Conservation (phyloP, 179 eudicot species). For the Vitellaria paradoxa region DNA sequence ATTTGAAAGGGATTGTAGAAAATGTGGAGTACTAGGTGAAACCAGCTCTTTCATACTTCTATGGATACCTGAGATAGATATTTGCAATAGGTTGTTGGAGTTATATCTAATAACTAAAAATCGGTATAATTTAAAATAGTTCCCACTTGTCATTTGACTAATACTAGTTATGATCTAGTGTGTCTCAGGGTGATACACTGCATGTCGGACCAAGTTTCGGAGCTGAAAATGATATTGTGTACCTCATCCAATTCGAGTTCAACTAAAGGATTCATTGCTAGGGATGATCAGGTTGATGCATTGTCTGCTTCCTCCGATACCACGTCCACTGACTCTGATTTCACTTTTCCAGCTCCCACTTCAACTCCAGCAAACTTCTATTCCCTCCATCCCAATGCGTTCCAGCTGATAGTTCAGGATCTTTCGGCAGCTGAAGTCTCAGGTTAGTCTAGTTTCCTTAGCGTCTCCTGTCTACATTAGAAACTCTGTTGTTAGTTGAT, state of each 20-base stretch:
- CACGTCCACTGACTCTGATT: slow-evolving; percentile 76
- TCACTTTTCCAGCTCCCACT: slow-evolving; percentile 64
- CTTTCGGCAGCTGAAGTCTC: slow-evolving; percentile 70
- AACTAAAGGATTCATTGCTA: slow-evolving; percentile 49
- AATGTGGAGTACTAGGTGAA: neutral
- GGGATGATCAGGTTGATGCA: slow-evolving; percentile 58
- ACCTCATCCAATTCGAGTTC: slow-evolving; percentile 64
- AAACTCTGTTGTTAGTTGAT: slow-evolving; percentile 8
- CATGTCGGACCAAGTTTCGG: slow-evolving; percentile 95
- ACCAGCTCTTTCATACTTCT: neutral
- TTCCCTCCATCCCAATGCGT: slow-evolving; percentile 54
- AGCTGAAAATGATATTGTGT: slow-evolving; percentile 86
- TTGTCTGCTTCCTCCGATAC: slow-evolving; percentile 68
- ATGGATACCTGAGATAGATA: neutral
- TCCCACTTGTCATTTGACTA: slow-evolving; percentile 47
- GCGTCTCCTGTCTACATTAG: slow-evolving; percentile 32
- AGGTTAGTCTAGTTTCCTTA: slow-evolving; percentile 70
- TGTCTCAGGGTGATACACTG: slow-evolving; percentile 97
- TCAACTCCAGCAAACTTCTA: slow-evolving; percentile 60
- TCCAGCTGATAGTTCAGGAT: slow-evolving; percentile 84
- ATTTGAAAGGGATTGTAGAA: neutral
- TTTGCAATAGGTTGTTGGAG: neutral
- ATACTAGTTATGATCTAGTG: slow-evolving; percentile 75
- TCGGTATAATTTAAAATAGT: slow-evolving; percentile 15
- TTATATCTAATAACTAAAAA: neutral